Conservation (phyloP, 1,284 basidiomycete species). For the Cutaneotrichosporon arboriforme region DNA sequence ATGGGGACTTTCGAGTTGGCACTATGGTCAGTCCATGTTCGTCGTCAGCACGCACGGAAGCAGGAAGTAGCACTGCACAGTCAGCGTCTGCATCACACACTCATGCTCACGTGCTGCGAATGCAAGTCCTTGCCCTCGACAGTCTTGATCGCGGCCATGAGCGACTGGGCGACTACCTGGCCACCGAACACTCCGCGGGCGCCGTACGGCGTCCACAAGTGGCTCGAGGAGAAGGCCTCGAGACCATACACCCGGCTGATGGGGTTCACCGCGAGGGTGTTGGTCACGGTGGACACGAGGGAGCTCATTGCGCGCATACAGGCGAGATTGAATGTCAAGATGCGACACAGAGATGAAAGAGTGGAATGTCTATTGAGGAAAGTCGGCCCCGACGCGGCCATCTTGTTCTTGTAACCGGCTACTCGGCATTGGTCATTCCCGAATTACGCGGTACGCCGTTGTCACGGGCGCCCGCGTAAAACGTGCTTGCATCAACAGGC, state of each 20-base stretch:
- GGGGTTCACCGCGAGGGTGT: constrained; percentile 15
- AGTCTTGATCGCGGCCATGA: constrained; percentile 70
- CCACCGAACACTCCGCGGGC: constrained; percentile 82
- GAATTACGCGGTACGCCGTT: background rate
- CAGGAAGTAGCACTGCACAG: constrained; percentile 42
- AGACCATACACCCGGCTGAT: constrained; percentile 13
- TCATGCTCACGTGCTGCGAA: constrained; percentile 58
- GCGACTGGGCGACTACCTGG: constrained; percentile 76
- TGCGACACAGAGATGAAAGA: background rate
- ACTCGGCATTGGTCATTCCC: background rate
- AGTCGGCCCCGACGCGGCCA: background rate
- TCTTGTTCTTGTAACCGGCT: background rate
- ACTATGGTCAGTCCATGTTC: constrained; percentile 41
- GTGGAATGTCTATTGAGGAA: background rate
- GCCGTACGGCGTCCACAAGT: constrained; percentile 61
- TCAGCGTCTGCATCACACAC: background rate
- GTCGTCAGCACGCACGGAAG: constrained; percentile 21
- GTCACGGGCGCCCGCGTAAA: too few relatives aligned
- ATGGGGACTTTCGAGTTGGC: constrained; percentile 72
- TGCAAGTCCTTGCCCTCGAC: constrained; percentile 61
- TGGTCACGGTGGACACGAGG: constrained; percentile 14
- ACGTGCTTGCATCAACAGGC: too few relatives aligned
- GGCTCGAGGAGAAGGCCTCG: constrained; percentile 60
- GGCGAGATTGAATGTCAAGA: background rate
- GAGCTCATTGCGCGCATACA: constrained; percentile 7